Percentiles rank a stretch among this genome's conserved stretches.
Evolutionary conservation across 2,329 filamentous ascomycete species (phyloP).

Genomic region (Allantophomopsis lycopodina): DNA sequence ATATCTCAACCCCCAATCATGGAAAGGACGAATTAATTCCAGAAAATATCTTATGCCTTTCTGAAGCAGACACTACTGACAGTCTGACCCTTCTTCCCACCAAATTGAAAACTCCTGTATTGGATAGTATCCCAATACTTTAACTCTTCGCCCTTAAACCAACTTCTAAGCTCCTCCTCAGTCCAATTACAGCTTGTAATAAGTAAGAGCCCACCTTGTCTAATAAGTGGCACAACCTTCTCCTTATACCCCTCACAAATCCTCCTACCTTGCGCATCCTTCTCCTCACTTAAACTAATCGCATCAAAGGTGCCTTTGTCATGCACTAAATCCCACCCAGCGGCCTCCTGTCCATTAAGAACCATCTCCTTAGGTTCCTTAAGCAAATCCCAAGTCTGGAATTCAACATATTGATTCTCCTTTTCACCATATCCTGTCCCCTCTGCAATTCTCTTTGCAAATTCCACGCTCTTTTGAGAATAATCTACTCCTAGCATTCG

Average conservation of each 20-base stretch:
- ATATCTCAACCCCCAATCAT: no score
- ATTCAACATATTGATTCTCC: slow-evolving; percentile 21
- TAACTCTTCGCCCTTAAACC: slow-evolving; percentile 48
- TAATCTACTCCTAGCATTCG: slow-evolving; percentile 83
- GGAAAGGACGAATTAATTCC: no score
- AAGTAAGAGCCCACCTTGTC: slow-evolving; percentile 58
- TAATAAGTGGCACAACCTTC: slow-evolving; percentile 55
- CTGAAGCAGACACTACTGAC: slow-evolving; percentile 79
- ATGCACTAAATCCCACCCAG: slow-evolving; percentile 79
- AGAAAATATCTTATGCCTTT: no score
- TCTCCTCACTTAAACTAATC: slow-evolving; percentile 58
- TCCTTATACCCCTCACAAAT: slow-evolving; percentile 64
- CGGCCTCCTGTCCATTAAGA: slow-evolving; percentile 10
- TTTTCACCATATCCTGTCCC: slow-evolving; percentile 16
- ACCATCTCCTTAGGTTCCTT: slow-evolving; percentile 21
- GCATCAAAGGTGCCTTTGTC: slow-evolving; percentile 99
- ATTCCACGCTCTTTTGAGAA: slow-evolving; percentile 55
- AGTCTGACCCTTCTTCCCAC: slow-evolving; percentile 75
- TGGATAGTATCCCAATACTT: slow-evolving; percentile 53
- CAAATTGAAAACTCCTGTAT: slow-evolving; percentile 83
- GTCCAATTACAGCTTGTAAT: slow-evolving; percentile 99
- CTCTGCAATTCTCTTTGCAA: slow-evolving; percentile 52
- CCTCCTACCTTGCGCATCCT: slow-evolving; percentile 36
- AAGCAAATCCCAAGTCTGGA: slow-evolving; percentile 38
- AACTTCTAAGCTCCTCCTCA: slow-evolving; percentile 65